Evolutionary conservation across 139 green algal species (phyloP).

Genomic region (Tetradesmus lagerheimii): DNA sequence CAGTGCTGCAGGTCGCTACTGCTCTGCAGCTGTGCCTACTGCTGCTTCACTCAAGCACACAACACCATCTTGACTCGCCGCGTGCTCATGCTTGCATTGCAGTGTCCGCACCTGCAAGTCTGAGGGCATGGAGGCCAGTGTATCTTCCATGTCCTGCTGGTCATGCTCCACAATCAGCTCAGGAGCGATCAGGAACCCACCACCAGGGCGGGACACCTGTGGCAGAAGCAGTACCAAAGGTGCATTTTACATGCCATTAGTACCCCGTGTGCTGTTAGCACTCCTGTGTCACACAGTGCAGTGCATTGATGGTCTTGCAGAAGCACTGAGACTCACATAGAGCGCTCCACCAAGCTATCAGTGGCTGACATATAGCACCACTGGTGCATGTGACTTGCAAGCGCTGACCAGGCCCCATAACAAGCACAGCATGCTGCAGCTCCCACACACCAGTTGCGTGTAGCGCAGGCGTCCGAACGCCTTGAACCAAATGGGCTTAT

Average conservation of each 20-base stretch:
- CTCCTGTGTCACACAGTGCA: too few species aligned
- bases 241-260: background rate
- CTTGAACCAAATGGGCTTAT: slow-evolving; percentile 49
- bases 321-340: background rate
- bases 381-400: too few species aligned
- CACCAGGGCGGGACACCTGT: slow-evolving; percentile 36
- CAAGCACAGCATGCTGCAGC: background rate
- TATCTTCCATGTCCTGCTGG: slow-evolving; percentile 31
- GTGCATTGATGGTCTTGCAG: too few species aligned
- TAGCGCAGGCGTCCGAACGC: slow-evolving; percentile 32
- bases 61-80: too few species aligned
- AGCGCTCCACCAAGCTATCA: background rate
- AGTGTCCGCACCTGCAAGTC: background rate
- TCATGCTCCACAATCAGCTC: slow-evolving; percentile 34
- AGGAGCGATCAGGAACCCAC: slow-evolving; percentile 20
- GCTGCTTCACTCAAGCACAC: too few species aligned
- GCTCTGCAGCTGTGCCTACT: background rate
- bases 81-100: too few species aligned
- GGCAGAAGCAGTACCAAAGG: background rate
- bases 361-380: background rate
- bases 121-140: background rate
- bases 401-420: background rate
- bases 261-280: too few species aligned
- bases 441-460: slow-evolving; percentile 21
- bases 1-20: background rate